These are phyloP conservation scores for Tripterygium wilfordii DNA, from an alignment of 177 flowering plant genomes.

Conservation along the genomic window DNA sequence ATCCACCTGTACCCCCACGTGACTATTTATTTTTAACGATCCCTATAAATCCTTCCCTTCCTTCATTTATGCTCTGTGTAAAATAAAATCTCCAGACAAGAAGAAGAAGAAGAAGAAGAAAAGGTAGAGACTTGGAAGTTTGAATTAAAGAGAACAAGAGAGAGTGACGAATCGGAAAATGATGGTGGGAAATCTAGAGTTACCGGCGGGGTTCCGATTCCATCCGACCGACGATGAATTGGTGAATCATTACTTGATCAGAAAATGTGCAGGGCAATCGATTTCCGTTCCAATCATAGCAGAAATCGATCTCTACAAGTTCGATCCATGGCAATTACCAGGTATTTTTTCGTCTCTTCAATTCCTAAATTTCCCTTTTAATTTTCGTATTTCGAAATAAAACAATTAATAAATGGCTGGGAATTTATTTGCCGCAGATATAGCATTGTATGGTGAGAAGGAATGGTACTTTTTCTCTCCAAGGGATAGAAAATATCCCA, in stretches of 20 bases:
- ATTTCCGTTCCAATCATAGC: constrained; percentile 48
- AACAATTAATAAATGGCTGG: not conserved
- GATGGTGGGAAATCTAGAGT: constrained; percentile 18
- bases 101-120: not conserved
- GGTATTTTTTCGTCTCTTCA: constrained; percentile 29
- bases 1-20: too few species aligned
- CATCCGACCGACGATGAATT: constrained; percentile 67
- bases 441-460: constrained; percentile 55
- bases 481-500: constrained; percentile 56
- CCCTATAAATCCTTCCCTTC: constrained; percentile 2
- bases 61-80: too few species aligned
- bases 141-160: not conserved
- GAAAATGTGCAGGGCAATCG: constrained; percentile 32
- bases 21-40: not conserved
- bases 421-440: constrained; percentile 16
- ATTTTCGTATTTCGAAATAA: not conserved
- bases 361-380: not conserved
- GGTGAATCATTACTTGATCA: constrained; percentile 41
- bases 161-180: constrained; percentile 4
- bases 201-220: constrained; percentile 60
- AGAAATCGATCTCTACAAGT: constrained; percentile 58
- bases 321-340: constrained; percentile 59
- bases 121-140: too few species aligned
- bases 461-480: constrained; percentile 73
- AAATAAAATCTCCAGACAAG: too few species aligned